Evolutionary conservation across 1,284 basidiomycete species (phyloP), one percentile per base, ranked within the genome.

Genomic region (Austroboletus novae-zelandiae): DNA sequence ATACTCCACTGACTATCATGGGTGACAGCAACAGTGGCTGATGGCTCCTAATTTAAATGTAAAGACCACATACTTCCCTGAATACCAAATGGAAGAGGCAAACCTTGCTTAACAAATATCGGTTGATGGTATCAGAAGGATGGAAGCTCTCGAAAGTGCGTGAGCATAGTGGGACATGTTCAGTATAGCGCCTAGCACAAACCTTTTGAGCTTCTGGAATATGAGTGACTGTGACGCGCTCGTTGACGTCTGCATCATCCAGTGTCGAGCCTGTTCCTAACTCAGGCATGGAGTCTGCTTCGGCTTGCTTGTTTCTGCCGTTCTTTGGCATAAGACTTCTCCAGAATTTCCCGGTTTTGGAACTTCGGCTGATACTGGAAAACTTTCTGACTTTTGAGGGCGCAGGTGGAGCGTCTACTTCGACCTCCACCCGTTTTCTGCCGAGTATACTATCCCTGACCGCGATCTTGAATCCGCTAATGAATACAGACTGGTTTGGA

Each of bases 381-480:
- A 6, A 15, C 44, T 35, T 42, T n/a, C 1, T 20, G 8, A 18
- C 35, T 29, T 40, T 29, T n/a, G n/a, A 37, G 17, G 2, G n/a
- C 9, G n/a, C 17, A 37, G 35, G 35, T 37, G 35, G 35, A n/a
- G 35, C 14, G 9, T 37, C n/a, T 15, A 37, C 35, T n/a, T 37
- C 17, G 17, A 37, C 17, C 9, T n/a, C 15, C 15, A 37, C n/a
- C 1, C 17, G 4, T 10, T 17, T 37, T 37, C 8, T 37, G 35
- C 35, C 17, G 8, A 37, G 35, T 5, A 37, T 37, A 10, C n/a
- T 37, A 18, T 37, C 35, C 17, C n/a, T 37, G 14, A 45, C 30
- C 20, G 50, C 50, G 7, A 52, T 52, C 29, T 52, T 52, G 42
- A 52, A 47, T 18, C 50, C 46, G 9, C 41, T 47, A 15, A 52